Evolutionary conservation across 192 early-diverging fungal species (phyloP).

Genomic region (Linnemannia exigua): DNA sequence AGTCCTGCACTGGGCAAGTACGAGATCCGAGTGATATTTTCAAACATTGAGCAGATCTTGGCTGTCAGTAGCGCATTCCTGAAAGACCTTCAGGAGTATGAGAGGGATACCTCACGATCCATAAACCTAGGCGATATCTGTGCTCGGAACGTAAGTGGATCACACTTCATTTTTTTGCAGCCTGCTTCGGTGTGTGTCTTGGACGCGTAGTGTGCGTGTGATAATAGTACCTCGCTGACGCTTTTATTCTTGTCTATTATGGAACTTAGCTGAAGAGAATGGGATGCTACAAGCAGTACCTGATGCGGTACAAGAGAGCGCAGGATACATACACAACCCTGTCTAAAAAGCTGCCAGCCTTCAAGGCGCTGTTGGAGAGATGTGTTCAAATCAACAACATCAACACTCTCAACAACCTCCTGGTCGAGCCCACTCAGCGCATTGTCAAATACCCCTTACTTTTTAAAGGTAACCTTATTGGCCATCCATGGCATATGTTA

Average conservation of each 20-base stretch:
- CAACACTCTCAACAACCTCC: constrained; percentile 18
- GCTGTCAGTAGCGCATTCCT: constrained; percentile 25
- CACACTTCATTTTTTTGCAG: not conserved
- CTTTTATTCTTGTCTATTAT: not conserved
- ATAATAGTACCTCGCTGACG: not conserved
- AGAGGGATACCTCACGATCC: not conserved
- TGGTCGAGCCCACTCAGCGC: constrained; percentile 41
- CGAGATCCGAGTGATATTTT: constrained; percentile 36
- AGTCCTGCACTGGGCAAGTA: constrained; percentile 25
- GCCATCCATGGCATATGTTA: no score
- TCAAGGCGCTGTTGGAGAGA: constrained; percentile 17
- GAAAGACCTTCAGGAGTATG: constrained; percentile 27
- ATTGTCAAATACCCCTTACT: constrained; percentile 44
- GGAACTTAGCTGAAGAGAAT: constrained; percentile 25
- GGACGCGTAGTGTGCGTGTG: no score
- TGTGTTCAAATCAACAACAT: constrained; percentile 14
- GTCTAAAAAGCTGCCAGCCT: constrained; percentile 5
- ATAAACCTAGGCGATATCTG: constrained; percentile 31
- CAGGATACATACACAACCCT: constrained; percentile 13
- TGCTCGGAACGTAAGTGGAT: constrained; percentile 22
- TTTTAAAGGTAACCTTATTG: constrained; percentile 29
- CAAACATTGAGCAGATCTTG: constrained; percentile 41
- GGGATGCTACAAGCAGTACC: constrained; percentile 35
- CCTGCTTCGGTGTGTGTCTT: not conserved
- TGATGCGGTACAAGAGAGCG: constrained; percentile 29